Evolutionary conservation across 2,329 filamentous ascomycete genomes (phyloP), one percentile per base, ranked within the genome.

Genomic region (Penicillium palitans): DNA sequence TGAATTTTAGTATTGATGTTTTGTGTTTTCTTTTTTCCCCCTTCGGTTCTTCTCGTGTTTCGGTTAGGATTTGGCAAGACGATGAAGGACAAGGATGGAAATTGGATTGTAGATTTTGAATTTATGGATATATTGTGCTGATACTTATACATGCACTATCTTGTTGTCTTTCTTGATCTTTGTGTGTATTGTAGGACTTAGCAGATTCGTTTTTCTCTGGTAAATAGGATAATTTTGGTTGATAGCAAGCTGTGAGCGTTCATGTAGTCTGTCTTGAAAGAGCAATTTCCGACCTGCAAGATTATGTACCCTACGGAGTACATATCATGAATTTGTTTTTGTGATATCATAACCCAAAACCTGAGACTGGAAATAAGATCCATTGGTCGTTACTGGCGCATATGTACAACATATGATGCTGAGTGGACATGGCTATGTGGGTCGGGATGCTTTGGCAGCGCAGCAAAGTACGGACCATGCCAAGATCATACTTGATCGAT

Each of bases 91-190:
- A 52, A 12, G 40, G 24, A 35, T 29, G 31, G 41, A 45, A 42
- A 41, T 54, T 53, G 50, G 55, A 54, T 57, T 57, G 55, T 57
- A 57, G 50, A 54, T 57, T 48, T 21, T 42, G 19, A 21, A 33
- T 12, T 3, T 25, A 48, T 61, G 59, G 44, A 60, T 57, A 59
- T 61, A 55, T 61, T 58, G 51, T 51, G 57, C 55, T 60, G 42
- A 35, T 46, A 35, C 2, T 35, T 6, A 27, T 45, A 24, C 6
- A 9, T 13, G 13, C 15, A 12, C 17, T 41, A 33, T 33, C 21
- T 25, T 45, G 6, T 31, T 31, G 24, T 33, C 27, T 42, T 41
- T 37, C 8, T 21, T 17, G 3, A 7, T 35, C 3, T 27, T 21
- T 19, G n/a, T 15, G 10, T 46, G 44, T 44, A 6, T 6, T 44